phyloP scores from a whole-genome alignment of 305 asterid species.

The Rubia tinctorum region DNA sequence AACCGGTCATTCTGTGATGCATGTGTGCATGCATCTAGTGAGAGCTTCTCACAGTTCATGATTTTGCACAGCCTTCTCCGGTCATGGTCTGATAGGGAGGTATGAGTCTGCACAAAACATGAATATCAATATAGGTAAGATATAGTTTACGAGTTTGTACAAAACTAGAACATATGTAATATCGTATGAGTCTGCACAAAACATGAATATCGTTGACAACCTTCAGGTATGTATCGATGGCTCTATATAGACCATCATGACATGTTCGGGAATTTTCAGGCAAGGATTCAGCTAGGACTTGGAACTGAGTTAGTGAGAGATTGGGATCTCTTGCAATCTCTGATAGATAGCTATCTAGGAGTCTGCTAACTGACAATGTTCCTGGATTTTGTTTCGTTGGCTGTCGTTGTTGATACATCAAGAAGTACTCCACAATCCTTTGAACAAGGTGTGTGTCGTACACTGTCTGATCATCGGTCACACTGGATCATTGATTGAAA shows the following conservation, averaged over 20 bases:
- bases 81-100: conserved; percentile 67
- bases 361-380: conserved; percentile 55
- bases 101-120: conserved; percentile 49
- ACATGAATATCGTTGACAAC: conserved; percentile 22
- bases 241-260: conserved; percentile 86
- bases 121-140: conserved; percentile 4
- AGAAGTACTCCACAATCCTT: conserved; percentile 71
- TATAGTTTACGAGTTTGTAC: neutral
- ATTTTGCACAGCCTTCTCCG: conserved; percentile 70
- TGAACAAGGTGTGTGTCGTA: conserved; percentile 64
- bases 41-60: conserved; percentile 28
- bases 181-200: too few relatives aligned
- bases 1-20: conserved; percentile 88
- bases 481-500: conserved; percentile 32
- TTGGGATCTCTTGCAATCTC: conserved; percentile 75
- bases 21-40: conserved; percentile 48
- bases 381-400: conserved; percentile 33
- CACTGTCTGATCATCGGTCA: conserved; percentile 48
- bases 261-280: conserved; percentile 66
- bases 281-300: conserved; percentile 63
- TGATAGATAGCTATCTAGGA: conserved; percentile 71
- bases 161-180: too few relatives aligned
- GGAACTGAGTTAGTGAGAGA: conserved; percentile 58
- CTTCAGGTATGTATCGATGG: conserved; percentile 84
- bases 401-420: conserved; percentile 61